Percentiles rank a stretch among this genome's conserved stretches.
Conservation (phyloP, 352 stramenopile genomes). For the Pythium folliculosum region DNA sequence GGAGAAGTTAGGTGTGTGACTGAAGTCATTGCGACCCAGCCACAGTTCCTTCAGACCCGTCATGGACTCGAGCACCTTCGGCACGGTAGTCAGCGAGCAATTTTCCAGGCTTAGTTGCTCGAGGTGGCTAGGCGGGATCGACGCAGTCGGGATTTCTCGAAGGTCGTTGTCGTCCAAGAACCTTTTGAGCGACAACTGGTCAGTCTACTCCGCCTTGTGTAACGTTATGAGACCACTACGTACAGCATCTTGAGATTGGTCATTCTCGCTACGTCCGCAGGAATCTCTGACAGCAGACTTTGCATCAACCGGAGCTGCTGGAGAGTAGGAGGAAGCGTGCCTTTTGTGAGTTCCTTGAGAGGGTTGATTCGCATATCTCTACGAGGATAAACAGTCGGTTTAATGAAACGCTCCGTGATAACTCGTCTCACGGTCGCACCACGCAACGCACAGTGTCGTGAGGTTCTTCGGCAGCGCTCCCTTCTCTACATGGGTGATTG, state of each 20-base stretch:
- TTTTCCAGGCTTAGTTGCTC: conserved; percentile 8
- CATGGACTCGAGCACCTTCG: conserved; percentile 4
- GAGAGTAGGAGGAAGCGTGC: not conserved
- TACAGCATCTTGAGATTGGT: conserved; percentile 4
- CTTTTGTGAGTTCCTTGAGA: not conserved
- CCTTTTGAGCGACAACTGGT: not conserved
- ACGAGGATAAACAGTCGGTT: not conserved
- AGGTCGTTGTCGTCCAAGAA: conserved; percentile 12
- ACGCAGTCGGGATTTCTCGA: not conserved
- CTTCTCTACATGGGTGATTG: not conserved
- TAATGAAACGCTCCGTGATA: not conserved
- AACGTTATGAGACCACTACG: not conserved
- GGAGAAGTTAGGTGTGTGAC: conserved; percentile 1
- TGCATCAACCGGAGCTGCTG: not conserved
- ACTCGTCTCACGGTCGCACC: not conserved
- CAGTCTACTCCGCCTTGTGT: not conserved
- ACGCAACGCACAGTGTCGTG: not conserved
- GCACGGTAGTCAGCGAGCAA: conserved; percentile 8
- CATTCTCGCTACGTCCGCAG: conserved; percentile 14
- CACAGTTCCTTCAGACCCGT: not conserved
- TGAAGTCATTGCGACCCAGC: conserved; percentile 11
- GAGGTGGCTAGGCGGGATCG: conserved; percentile 3
- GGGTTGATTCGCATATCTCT: not conserved
- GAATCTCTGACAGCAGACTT: conserved; percentile 10
- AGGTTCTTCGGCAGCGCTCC: not conserved